Conservation (phyloP, 164 flowering plant species). For the Kingdonia uniflora region DNA sequence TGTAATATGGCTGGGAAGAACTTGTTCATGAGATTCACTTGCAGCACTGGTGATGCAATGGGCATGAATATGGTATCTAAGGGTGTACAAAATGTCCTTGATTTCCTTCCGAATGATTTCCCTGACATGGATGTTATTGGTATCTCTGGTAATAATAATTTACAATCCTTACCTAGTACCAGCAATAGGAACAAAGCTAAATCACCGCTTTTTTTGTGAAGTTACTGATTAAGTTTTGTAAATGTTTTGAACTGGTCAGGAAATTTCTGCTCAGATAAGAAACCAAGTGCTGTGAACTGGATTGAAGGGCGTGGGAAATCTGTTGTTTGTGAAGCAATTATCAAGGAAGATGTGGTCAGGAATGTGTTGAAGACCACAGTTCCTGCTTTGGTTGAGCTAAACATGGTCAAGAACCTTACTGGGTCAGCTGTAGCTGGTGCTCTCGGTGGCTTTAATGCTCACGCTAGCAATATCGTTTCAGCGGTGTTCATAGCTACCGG, state of each 20-base stretch:
- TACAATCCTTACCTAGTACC: too few species aligned
- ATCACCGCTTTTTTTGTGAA: too few species aligned
- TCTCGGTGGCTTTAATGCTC: conserved; percentile 85
- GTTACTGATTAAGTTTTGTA: too few species aligned
- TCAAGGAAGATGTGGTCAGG: conserved; percentile 64
- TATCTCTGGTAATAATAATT: conserved; percentile 47
- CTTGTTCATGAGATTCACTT: conserved; percentile 57
- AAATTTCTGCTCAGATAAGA: conserved; percentile 72
- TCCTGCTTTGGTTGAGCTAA: conserved; percentile 77
- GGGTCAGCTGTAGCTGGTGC: conserved; percentile 89
- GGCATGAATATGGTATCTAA: conserved; percentile 97
- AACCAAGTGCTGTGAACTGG: conserved; percentile 85
- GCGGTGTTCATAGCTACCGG: conserved; percentile 83
- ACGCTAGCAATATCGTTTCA: conserved; percentile 79
- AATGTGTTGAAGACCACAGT: conserved; percentile 71
- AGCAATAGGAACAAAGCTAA: too few species aligned
- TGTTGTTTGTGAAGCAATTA: conserved; percentile 73
- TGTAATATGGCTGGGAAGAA: conserved; percentile 76
- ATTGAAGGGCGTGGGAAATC: conserved; percentile 88
- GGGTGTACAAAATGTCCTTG: conserved; percentile 83
- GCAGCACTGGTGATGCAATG: conserved; percentile 94
- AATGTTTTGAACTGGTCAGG: conserved; percentile 1
- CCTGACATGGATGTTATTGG: conserved; percentile 85
- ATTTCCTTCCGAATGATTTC: conserved; percentile 59
- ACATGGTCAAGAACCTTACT: conserved; percentile 73